Conservation (phyloP, 2,329 filamentous ascomycete genomes). For the Emmonsiellopsis sp. region DNA sequence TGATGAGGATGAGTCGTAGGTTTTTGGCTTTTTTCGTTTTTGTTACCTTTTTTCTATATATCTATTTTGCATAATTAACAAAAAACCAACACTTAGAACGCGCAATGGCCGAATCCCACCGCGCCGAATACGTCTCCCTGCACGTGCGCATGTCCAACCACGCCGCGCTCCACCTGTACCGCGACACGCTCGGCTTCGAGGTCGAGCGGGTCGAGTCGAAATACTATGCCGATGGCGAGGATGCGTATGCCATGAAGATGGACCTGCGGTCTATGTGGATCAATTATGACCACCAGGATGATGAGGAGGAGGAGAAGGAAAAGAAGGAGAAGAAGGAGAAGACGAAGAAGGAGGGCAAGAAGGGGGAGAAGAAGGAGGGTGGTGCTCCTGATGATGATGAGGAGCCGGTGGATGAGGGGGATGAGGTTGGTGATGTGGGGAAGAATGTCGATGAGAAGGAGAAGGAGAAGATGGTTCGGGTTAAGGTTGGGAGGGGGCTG, state of each 20-base stretch:
- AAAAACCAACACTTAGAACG: constrained; percentile 50
- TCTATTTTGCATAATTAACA: not conserved
- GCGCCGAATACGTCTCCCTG: constrained; percentile 84
- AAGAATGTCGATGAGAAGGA: constrained; percentile 36
- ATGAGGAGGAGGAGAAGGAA: constrained; percentile 59
- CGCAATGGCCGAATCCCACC: constrained; percentile 93
- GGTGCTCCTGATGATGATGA: constrained; percentile 63
- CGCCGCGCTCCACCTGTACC: constrained; percentile 85
- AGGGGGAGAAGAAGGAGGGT: constrained; percentile 71
- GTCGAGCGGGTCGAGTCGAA: constrained; percentile 57
- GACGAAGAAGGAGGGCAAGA: constrained; percentile 45
- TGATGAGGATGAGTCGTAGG: constrained; percentile 93
- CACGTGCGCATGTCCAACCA: constrained; percentile 93
- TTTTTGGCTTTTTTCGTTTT: constrained; percentile 18
- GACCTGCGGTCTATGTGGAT: constrained; percentile 53
- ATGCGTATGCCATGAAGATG: constrained; percentile 89
- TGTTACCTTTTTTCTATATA: constrained; percentile 1
- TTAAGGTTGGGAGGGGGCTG: constrained; percentile 70
- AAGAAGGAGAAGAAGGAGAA: constrained; percentile 48
- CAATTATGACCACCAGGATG: constrained; percentile 33
- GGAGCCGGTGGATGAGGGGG: constrained; percentile 62
- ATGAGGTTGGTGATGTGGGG: constrained; percentile 60
- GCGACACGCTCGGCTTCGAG: constrained; percentile 81
- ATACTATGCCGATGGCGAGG: constrained; percentile 87
- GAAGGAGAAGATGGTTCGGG: constrained; percentile 64